Evolutionary conservation across 108 stramenopile genomes (phyloP).

Genomic region (Seminavis robusta): DNA sequence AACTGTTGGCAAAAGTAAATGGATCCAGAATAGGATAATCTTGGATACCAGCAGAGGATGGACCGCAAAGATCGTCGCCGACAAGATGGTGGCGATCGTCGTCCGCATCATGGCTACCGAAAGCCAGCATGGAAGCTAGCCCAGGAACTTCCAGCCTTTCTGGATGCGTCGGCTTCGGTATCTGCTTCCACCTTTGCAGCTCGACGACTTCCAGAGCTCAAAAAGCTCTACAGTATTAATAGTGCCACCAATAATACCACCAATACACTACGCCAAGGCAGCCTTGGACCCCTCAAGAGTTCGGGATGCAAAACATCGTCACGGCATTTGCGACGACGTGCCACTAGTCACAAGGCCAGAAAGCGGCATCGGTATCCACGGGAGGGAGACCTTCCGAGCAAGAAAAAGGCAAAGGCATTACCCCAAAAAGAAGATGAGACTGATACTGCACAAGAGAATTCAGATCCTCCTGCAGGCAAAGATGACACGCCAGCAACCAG

Average conservation of each 20-base stretch:
- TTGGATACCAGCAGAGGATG: too few species aligned
- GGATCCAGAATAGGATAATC: too few species aligned
- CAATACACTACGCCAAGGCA: slow-evolving; percentile 1
- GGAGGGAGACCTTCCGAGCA: slow-evolving; percentile 1
- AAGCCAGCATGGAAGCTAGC: too few species aligned
- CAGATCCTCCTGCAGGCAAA: neutral
- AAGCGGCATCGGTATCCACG: slow-evolving; percentile 56
- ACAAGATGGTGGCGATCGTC: too few species aligned
- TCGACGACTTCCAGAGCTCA: slow-evolving; percentile 66
- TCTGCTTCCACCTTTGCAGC: slow-evolving; percentile 61
- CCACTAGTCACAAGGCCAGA: slow-evolving; percentile 51
- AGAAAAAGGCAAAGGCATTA: too few species aligned
- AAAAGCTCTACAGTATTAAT: slow-evolving; percentile 31
- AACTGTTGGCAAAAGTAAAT: too few species aligned
- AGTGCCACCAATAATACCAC: neutral
- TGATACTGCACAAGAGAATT: neutral
- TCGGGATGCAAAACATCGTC: slow-evolving; percentile 64
- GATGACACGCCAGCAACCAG: neutral
- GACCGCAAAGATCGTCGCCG: too few species aligned
- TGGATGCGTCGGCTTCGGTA: slow-evolving; percentile 66
- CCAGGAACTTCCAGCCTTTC: slow-evolving; percentile 52
- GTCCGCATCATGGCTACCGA: too few species aligned
- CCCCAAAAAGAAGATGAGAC: neutral
- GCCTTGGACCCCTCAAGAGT: slow-evolving; percentile 25
- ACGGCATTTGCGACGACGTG: slow-evolving; percentile 75